Evolutionary conservation across 2,329 filamentous ascomycete species (phyloP), one percentile per base, ranked within the genome.

Genomic region (Tothia fuscella): DNA sequence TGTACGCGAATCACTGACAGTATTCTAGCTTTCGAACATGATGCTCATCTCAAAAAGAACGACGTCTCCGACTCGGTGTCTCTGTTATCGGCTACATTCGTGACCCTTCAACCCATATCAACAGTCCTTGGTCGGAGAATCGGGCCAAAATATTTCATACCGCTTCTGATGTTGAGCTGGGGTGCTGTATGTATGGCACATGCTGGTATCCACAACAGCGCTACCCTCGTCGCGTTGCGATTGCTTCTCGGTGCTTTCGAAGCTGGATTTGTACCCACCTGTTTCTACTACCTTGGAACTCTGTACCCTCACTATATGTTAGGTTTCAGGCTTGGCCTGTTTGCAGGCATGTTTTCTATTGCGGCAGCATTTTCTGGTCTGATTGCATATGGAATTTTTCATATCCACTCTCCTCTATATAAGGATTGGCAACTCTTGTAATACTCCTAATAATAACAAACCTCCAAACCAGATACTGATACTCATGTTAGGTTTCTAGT

Each of bases 231-330:
- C 4, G 61, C 52, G 4, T 51, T 65, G 6, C 53, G 63, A 35
- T 50, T 62, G 0, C 33, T 65, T 10, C 53, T 66, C 1, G 63
- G 63, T 36, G 13, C 0, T 37, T 30, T n/a, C 49, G 46, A 46
- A 60, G 68, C 71, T 34, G 73, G 72, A 3, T 76, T 77, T 51
- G 76, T 76, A 48, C 71, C 73, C 4, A 71, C 71, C 1, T 68
- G 69, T 2, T 70, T 76, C n/a, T 65, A 66, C 13, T 77, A 76
- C 47, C 62, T 77, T 24, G 70, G 69, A 14, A 58, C 71, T 38
- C 76, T 75, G 52, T 76, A 76, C 49, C 71, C 70, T 3, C 65
- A 69, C 35, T 75, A 66, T 53, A 72, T 76, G 48, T 72, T 76
- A 45, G 72, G 63, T 3, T 61, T 64, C 13, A 63, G 72, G 1